These are phyloP conservation scores for Lachancea waltii DNA, from an alignment of 805 yeast genomes.

Conservation along the genomic window DNA sequence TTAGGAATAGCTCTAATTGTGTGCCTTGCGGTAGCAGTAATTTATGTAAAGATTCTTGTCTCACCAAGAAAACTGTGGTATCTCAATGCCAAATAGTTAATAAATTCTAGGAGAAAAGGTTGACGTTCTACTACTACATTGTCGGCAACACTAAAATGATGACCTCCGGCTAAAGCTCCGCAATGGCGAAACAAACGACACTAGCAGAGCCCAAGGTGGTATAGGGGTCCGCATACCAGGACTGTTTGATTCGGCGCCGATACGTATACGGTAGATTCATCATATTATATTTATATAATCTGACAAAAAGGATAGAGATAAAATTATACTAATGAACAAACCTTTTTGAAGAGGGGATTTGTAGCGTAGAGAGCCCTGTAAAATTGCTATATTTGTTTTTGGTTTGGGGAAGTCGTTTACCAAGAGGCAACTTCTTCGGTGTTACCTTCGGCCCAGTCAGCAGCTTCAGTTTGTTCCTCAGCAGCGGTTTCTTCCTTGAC, in stretches of 20 bases:
- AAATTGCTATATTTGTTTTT: conserved; percentile 3
- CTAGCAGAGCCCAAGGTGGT: too few species aligned
- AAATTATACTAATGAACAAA: conserved; percentile 12
- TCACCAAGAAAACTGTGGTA: too few species aligned
- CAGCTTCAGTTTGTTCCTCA: conserved; percentile 57
- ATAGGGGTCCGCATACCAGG: too few species aligned
- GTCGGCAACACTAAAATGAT: too few species aligned
- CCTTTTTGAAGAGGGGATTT: conserved; percentile 8
- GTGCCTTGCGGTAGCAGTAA: too few species aligned
- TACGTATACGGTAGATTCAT: conserved; percentile 8
- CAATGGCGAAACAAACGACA: too few species aligned
- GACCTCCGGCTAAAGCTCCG: too few species aligned
- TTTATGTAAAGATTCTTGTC: too few species aligned
- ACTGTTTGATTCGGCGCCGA: background rate
- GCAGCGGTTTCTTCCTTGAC: conserved; percentile 63
- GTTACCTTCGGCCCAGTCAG: conserved; percentile 52
- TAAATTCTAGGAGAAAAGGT: too few species aligned
- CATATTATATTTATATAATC: conserved; percentile 9
- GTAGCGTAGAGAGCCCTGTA: conserved; percentile 6
- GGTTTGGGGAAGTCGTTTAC: conserved; percentile 5
- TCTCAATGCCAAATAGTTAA: too few species aligned
- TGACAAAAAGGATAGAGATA: conserved; percentile 11
- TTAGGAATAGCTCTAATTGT: too few species aligned
- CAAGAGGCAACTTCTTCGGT: conserved; percentile 25
- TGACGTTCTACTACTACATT: too few species aligned